Conservation (phyloP, 495 filamentous ascomycete species). For the Penicillium coffeae region DNA sequence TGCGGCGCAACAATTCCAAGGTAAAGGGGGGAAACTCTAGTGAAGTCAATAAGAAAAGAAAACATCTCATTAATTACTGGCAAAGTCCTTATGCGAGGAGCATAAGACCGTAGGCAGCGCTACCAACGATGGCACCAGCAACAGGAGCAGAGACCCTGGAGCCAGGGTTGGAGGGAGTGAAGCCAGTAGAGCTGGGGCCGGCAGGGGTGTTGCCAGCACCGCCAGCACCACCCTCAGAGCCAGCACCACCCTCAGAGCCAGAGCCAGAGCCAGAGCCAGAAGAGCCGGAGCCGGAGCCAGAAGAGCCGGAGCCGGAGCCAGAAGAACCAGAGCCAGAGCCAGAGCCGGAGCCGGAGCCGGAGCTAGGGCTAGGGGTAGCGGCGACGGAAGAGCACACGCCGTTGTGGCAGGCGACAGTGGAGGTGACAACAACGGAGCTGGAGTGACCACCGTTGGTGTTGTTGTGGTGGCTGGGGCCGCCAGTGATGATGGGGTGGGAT, state of each 20-base stretch:
- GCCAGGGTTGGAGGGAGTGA: slow-evolving; percentile 27
- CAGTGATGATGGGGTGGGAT: slow-evolving; percentile 12
- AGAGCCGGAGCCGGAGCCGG: slow-evolving; percentile 8
- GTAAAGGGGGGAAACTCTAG: slow-evolving; percentile 1
- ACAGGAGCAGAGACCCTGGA: slow-evolving; percentile 26
- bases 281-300: slow-evolving; percentile 9
- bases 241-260: neutral
- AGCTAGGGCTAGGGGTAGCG: slow-evolving; percentile 4
- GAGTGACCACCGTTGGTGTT: slow-evolving; percentile 4
- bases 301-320: slow-evolving; percentile 4
- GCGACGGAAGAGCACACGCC: neutral
- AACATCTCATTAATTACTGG: slow-evolving; percentile 3
- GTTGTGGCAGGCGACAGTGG: slow-evolving; percentile 3
- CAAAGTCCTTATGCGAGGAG: slow-evolving; percentile 22
- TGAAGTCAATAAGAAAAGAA: slow-evolving; percentile 9
- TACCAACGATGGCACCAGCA: slow-evolving; percentile 26
- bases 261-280: slow-evolving; percentile 3
- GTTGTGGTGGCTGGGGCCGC: neutral
- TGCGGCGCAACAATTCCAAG: neutral
- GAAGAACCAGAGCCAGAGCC: slow-evolving; percentile 1
- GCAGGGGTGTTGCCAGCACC: slow-evolving; percentile 15
- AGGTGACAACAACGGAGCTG: slow-evolving; percentile 1
- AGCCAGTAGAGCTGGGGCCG: slow-evolving; percentile 21
- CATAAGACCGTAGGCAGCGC: slow-evolving; percentile 27
- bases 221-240: slow-evolving; percentile 7